Conservation (phyloP, 306 rosid genomes). For the Citrullus amarus region DNA sequence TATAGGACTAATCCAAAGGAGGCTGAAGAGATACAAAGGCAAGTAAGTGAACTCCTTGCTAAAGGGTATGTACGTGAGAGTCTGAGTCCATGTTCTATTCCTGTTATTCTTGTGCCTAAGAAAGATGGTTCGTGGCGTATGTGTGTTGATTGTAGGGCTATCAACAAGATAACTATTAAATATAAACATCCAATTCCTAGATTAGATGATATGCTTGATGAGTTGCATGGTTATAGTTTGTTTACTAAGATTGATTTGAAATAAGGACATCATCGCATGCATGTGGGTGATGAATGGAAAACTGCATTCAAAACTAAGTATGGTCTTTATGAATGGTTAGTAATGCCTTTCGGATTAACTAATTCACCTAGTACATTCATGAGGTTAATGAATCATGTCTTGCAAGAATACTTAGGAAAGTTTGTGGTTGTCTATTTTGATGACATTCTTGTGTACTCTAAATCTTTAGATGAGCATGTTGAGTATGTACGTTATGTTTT, state of each 20-base stretch:
- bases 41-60: background rate
- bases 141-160: background rate
- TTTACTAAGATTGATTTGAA: background rate
- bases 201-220: background rate
- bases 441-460: too few species aligned
- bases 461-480: too few species aligned
- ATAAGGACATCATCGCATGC: background rate
- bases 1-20: too few species aligned
- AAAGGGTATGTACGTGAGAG: background rate
- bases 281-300: background rate
- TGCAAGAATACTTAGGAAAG: too few species aligned
- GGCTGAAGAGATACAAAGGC: too few species aligned
- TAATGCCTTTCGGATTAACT: too few species aligned
- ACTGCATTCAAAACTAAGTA: background rate
- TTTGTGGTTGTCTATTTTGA: too few species aligned
- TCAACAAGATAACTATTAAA: background rate
- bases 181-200: background rate
- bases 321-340: background rate
- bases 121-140: too few species aligned
- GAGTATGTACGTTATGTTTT: too few species aligned
- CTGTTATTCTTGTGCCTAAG: background rate
- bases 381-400: too few species aligned
- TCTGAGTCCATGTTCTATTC: background rate
- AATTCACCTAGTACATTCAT: too few species aligned
- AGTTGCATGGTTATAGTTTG: background rate